Evolutionary conservation across 2,329 filamentous ascomycete species (phyloP).

Genomic region (Fusarium coffeatum): DNA sequence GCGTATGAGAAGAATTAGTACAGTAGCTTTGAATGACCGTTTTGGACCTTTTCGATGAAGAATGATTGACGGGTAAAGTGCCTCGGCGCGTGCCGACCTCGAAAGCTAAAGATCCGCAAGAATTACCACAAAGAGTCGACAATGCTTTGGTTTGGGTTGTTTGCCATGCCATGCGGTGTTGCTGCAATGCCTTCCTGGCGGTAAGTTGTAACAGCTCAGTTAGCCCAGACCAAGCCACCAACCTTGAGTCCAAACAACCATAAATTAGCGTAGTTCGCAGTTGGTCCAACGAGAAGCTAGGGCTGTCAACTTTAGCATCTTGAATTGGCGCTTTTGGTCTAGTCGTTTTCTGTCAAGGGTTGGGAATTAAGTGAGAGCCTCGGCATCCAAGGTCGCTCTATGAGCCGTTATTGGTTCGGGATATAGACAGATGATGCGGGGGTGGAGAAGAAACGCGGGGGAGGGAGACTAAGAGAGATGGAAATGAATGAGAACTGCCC

Average conservation of each 20-base stretch:
- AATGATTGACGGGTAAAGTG: not conserved
- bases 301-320: not conserved
- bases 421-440: slow-evolving; percentile 24
- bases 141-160: slow-evolving; percentile 7
- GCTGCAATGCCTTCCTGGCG: not conserved
- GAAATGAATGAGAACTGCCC: not conserved
- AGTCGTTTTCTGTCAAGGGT: not conserved
- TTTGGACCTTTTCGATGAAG: slow-evolving; percentile 1
- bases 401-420: slow-evolving; percentile 27
- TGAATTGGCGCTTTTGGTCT: not conserved
- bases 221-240: slow-evolving; percentile 6
- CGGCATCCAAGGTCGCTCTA: slow-evolving; percentile 34
- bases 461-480: slow-evolving; percentile 2
- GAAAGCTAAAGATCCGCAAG: slow-evolving; percentile 18
- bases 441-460: slow-evolving; percentile 35
- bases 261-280: slow-evolving; percentile 28
- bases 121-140: slow-evolving; percentile 15
- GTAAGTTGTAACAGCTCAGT: slow-evolving; percentile 12
- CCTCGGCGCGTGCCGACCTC: slow-evolving; percentile 18
- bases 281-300: slow-evolving; percentile 14
- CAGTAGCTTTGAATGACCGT: slow-evolving; percentile 12
- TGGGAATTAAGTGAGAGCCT: slow-evolving; percentile 21
- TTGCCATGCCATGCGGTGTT: slow-evolving; percentile 12
- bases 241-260: slow-evolving; percentile 29
- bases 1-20: slow-evolving; percentile 6